Percentiles rank a stretch among this genome's conserved stretches.
Conservation (phyloP, 768 basidiomycete species). For the Phanerodontia chrysosporium region DNA sequence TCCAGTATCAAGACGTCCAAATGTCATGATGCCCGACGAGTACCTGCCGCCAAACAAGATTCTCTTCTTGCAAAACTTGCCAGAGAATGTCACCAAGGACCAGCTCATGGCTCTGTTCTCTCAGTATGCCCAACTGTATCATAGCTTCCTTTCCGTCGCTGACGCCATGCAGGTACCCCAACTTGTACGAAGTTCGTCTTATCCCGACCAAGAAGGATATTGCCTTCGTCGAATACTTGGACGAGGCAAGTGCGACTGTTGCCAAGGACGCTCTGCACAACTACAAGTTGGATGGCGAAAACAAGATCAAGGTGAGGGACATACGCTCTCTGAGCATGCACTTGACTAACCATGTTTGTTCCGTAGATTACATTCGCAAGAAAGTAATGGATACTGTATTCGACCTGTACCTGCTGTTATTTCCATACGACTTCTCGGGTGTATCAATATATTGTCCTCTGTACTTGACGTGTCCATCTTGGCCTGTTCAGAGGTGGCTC, state of each 20-base stretch:
- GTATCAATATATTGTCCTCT: conserved; percentile 7
- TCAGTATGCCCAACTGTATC: conserved; percentile 51
- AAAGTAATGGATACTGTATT: conserved; percentile 15
- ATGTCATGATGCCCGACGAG: conserved; percentile 98
- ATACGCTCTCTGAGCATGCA: neutral
- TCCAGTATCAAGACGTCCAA: conserved; percentile 70
- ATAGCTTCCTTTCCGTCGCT: neutral
- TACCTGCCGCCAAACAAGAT: conserved; percentile 99
- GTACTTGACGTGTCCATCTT: neutral
- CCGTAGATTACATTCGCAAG: conserved; percentile 30
- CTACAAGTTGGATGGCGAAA: conserved; percentile 94
- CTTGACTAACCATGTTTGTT: neutral
- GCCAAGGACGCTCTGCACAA: conserved; percentile 98
- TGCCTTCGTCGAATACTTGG: conserved; percentile 95
- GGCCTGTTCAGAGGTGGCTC: neutral
- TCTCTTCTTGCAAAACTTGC: conserved; percentile 95
- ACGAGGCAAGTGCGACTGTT: conserved; percentile 85
- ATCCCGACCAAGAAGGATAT: conserved; percentile 97
- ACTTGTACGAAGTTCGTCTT: conserved; percentile 95
- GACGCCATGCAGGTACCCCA: conserved; percentile 70
- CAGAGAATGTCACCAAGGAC: conserved; percentile 89
- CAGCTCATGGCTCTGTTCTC: conserved; percentile 88
- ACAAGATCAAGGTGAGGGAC: conserved; percentile 86
- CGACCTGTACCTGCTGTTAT: neutral
- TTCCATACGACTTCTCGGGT: neutral